These are phyloP conservation scores for Oenanthe javanica DNA, from an alignment of 140 eudicot species.

Conservation along the genomic window DNA sequence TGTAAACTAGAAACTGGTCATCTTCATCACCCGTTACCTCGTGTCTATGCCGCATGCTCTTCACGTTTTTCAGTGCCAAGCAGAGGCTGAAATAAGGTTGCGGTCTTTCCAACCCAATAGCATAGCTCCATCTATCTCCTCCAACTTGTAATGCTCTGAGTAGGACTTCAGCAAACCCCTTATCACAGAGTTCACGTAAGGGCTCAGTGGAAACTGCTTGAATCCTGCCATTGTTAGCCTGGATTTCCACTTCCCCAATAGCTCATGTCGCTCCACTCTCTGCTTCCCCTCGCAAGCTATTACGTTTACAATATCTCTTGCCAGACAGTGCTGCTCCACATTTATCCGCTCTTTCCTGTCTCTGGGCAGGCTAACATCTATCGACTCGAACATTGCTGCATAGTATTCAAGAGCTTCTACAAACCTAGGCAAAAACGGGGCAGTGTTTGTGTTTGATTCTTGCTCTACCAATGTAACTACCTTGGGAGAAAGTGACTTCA, in stretches of 20 bases:
- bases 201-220: constrained; percentile 63
- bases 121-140: constrained; percentile 86
- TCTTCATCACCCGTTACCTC: not conserved
- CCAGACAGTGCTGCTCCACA: constrained; percentile 87
- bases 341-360: constrained; percentile 64
- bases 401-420: constrained; percentile 70
- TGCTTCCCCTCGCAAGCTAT: constrained; percentile 90
- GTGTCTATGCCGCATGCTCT: not conserved
- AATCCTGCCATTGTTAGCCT: constrained; percentile 93
- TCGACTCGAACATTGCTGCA: constrained; percentile 78
- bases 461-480: constrained; percentile 86
- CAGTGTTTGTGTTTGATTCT: constrained; percentile 86
- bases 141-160: constrained; percentile 71
- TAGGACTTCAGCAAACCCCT: constrained; percentile 52
- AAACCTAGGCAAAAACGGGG: constrained; percentile 73
- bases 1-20: constrained; percentile 11
- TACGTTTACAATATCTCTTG: constrained; percentile 81
- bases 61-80: constrained; percentile 48
- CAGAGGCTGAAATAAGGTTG: constrained; percentile 78
- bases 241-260: constrained; percentile 73
- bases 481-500: constrained; percentile 67
- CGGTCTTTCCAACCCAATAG: constrained; percentile 85
- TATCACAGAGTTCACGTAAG: constrained; percentile 83
- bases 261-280: constrained; percentile 82
- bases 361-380: constrained; percentile 58